These are phyloP conservation scores for Sclerotinia trifoliorum DNA, from an alignment of 2,329 filamentous ascomycete genomes.

Conservation along the genomic window DNA sequence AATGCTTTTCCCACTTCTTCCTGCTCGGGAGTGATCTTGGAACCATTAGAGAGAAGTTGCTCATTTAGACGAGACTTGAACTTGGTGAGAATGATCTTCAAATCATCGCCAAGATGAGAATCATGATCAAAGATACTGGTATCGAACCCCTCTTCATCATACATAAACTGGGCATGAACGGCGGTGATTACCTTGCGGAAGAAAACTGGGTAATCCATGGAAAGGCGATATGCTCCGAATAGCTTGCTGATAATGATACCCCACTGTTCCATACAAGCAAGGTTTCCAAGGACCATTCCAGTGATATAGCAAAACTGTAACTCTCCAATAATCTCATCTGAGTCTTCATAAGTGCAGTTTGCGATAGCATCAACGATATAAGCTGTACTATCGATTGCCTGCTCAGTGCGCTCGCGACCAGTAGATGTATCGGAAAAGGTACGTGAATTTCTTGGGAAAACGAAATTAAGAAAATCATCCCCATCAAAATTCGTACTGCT, in stretches of 20 bases:
- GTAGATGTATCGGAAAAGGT: conserved; percentile 43
- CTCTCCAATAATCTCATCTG: conserved; percentile 54
- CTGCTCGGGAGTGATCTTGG: conserved; percentile 43
- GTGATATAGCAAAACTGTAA: conserved; percentile 60
- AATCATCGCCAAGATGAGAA: conserved; percentile 35
- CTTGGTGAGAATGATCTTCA: conserved; percentile 51
- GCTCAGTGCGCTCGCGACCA: conserved; percentile 44
- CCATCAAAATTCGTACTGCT: conserved; percentile 43
- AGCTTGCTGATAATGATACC: conserved; percentile 54
- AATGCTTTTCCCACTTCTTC: conserved; percentile 50
- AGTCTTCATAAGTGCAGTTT: conserved; percentile 38
- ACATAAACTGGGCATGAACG: conserved; percentile 55
- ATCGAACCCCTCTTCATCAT: conserved; percentile 51
- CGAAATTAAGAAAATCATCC: conserved; percentile 49
- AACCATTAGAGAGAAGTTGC: conserved; percentile 43
- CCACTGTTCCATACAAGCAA: conserved; percentile 62
- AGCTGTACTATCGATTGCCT: conserved; percentile 50
- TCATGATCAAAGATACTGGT: conserved; percentile 43
- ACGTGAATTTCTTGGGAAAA: conserved; percentile 46
- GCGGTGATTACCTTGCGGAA: conserved; percentile 49
- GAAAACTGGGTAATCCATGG: conserved; percentile 46
- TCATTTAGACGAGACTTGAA: conserved; percentile 57
- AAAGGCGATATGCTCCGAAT: conserved; percentile 51
- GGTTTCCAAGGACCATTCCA: conserved; percentile 57
- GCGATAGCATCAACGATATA: conserved; percentile 48